These are phyloP conservation scores for Phlyctochytrium arcticum DNA, from an alignment of 192 early-diverging fungal genomes.

Conservation along the genomic window DNA sequence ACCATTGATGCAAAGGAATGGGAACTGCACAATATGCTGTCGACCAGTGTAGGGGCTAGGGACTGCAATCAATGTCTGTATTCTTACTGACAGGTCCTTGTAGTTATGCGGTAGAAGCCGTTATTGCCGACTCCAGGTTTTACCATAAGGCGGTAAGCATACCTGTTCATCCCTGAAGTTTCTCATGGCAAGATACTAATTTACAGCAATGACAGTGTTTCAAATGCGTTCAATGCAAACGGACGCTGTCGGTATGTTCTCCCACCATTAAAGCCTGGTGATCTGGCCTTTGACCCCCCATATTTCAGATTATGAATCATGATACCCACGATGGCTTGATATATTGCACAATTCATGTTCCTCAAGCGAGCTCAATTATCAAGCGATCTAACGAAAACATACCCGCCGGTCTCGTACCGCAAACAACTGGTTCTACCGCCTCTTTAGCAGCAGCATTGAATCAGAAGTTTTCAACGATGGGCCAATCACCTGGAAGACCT, in stretches of 20 bases:
- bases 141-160: constrained; percentile 19
- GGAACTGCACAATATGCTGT: constrained; percentile 7
- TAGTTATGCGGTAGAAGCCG: constrained; percentile 20
- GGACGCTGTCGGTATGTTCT: constrained; percentile 17
- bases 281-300: not conserved
- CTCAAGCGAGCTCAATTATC: not conserved
- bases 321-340: constrained; percentile 11
- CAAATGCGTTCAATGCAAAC: constrained; percentile 12
- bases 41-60: constrained; percentile 7
- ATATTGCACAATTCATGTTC: constrained; percentile 17
- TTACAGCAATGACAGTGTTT: not conserved
- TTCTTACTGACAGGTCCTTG: not conserved
- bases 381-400: not conserved
- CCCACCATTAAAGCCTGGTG: not conserved
- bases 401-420: not conserved
- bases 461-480: not conserved
- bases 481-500: not conserved
- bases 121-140: constrained; percentile 13
- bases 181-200: not conserved
- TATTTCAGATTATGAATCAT: constrained; percentile 7
- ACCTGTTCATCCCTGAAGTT: not conserved
- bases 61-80: not conserved
- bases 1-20: too few species aligned
- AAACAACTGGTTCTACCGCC: not conserved
- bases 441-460: not conserved